Percentiles rank a stretch among this genome's conserved stretches.
phyloP scores from a whole-genome alignment of 2,329 filamentous ascomycete genomes.

The Sclerotinia spermophila region DNA sequence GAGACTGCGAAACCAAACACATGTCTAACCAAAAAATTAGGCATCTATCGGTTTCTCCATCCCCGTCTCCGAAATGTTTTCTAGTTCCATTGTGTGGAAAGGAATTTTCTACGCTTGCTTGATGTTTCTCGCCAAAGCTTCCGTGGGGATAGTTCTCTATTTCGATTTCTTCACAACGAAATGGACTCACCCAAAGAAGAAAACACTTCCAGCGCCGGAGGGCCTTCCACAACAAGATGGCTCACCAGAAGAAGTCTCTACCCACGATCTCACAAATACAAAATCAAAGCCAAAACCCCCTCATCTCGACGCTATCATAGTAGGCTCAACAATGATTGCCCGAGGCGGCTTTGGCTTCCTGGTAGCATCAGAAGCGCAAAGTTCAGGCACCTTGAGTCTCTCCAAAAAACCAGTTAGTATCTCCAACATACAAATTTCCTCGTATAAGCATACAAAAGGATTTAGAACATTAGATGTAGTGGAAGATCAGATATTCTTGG shows the following conservation, averaged over 20 bases:
- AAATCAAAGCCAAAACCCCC: slow-evolving; percentile 10
- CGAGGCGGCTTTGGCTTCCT: slow-evolving; percentile 77
- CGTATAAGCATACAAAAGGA: neutral
- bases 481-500: slow-evolving; percentile 44
- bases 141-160: slow-evolving; percentile 46
- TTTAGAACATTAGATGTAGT: slow-evolving; percentile 19
- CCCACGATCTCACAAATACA: neutral
- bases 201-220: neutral
- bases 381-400: slow-evolving; percentile 37
- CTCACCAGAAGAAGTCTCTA: neutral
- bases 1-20: neutral
- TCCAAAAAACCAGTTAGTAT: neutral
- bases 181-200: neutral
- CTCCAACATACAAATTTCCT: neutral
- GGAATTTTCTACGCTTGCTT: slow-evolving; percentile 44
- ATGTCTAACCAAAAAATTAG: neutral
- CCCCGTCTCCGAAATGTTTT: slow-evolving; percentile 11
- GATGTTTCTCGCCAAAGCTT: slow-evolving; percentile 40
- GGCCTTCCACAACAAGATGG: neutral
- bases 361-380: slow-evolving; percentile 65
- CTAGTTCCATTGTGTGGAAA: slow-evolving; percentile 61
- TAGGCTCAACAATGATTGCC: slow-evolving; percentile 60
- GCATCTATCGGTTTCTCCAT: slow-evolving; percentile 18
- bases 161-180: slow-evolving; percentile 22
- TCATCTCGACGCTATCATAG: slow-evolving; percentile 22